Evolutionary conservation across 192 early-diverging fungal species (phyloP).

Genomic region (Mortierella antarctica): DNA sequence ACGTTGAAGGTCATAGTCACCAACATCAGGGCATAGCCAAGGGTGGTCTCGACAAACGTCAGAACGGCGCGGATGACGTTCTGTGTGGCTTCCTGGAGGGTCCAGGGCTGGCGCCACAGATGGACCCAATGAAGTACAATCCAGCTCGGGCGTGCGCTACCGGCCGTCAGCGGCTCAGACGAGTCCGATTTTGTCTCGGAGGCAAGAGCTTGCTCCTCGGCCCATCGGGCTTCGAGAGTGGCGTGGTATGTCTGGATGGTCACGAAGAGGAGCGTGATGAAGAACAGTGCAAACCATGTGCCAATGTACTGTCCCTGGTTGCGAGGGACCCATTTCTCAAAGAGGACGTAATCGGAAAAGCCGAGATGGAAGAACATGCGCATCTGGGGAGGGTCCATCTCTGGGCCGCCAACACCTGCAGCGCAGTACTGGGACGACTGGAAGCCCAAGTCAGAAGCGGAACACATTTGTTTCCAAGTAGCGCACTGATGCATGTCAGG

Average conservation of each 20-base stretch:
- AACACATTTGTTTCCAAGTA: constrained; percentile 62
- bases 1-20: constrained; percentile 76
- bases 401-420: constrained; percentile 35
- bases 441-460: constrained; percentile 18
- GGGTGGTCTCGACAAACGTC: constrained; percentile 55
- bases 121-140: constrained; percentile 42
- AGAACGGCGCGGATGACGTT: constrained; percentile 52
- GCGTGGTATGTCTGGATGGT: constrained; percentile 51
- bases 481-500: constrained; percentile 70
- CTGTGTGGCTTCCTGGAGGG: constrained; percentile 19
- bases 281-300: constrained; percentile 64
- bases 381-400: constrained; percentile 63
- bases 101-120: constrained; percentile 43
- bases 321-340: constrained; percentile 69
- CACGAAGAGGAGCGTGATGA: constrained; percentile 63
- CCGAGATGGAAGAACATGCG: constrained; percentile 74
- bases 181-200: constrained; percentile 18
- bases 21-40: constrained; percentile 69
- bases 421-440: constrained; percentile 45
- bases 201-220: constrained; percentile 10
- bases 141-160: neutral
- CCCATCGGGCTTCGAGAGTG: constrained; percentile 50
- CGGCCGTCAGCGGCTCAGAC: constrained; percentile 14
- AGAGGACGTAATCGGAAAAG: constrained; percentile 70
- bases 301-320: constrained; percentile 61